Base-by-base conservation (phyloP, 1,284 basidiomycete species). In the Irpex sp. region DNA sequence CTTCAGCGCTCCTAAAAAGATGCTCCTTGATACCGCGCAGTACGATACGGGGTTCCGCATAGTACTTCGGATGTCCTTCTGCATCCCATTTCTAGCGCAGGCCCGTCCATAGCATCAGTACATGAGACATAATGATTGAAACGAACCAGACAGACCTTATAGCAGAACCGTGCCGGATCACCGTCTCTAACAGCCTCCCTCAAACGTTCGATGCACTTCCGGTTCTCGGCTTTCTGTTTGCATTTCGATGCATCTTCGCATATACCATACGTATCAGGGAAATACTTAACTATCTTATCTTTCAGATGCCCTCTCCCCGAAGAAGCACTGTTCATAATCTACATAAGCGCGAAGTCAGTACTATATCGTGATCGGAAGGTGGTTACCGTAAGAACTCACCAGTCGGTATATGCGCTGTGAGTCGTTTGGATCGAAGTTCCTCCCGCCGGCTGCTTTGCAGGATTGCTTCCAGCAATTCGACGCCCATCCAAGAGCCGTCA, bases 21-120 rank as follows among this genome's bases (percentile, higher is more conserved):
- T 57, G 36, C 51, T 57, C 11, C 47, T 64, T 59, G 4, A 64
- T 34, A 5, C 36, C 49, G n/a, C 17, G 51, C 37, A 64, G 51
- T n/a, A 64, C 11, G 17, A 64, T 31, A 5, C 13, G 52, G 3
- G 36, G 17, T 31, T 64, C 59, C 5, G 52, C 62, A 26, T 60
- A 60, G 17, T n/a, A 31, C 21, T 21, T 9, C 5, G 59, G 59
- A 2, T n/a, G 34, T 34, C 34, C 17, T 4, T 26, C 58, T 7
- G 36, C 8, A 15, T 64, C 59, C 44, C 38, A 64, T 19, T 57
- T 47, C 62, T 60, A 52, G 13, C 31, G 31, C 31, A 31, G 31
- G 31, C 31, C 31, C 31, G 31, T 31, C 31, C 31, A 31, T 31
- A 31, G 31, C 34, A 34, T 34, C 34, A 7, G 5, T 34, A 34